Evolutionary conservation across 139 green algal genomes (phyloP), one percentile per base, ranked within the genome.

Genomic region (Chlamydomonas applanata): DNA sequence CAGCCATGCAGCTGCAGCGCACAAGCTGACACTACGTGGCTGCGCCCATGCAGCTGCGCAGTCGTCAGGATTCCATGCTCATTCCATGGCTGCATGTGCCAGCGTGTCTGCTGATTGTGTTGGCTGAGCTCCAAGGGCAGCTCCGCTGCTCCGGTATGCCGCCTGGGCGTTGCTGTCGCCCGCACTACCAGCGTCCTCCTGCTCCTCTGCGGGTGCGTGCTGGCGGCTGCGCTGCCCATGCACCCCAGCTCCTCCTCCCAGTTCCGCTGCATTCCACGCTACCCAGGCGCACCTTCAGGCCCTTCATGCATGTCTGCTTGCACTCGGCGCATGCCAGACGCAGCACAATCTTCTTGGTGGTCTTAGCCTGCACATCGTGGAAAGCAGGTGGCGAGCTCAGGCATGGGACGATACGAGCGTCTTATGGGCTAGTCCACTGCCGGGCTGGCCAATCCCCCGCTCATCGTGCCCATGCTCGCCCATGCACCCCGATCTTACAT

Each of bases 341-440:
- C 72, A 99, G 89, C 90, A 99, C 96, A 88, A 99, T 99, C 88
- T 99, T 99, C 93, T 99, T 99, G 49, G 95, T 99, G 84, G 96
- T 99, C 93, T 99, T 99, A 25, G 94, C 94, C 91, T 96, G 89
- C 66, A 85, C 22, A 30, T 25, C 59, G 53, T 3, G 4, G 53
- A 25, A 49, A 7, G 40, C 7, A 7, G 11, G 11, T n/a, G 32
- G 45, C 45, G 32, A 72, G 46, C 44, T 33, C 52, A 36, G 14
- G 49, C 22, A 62, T 40, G 74, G 22, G 1, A 46, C 44, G 29
- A 9, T 16, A 65, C 22, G 14, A 65, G 60, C 3, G 3, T 57
- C 22, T 71, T 44, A 68, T 45, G 4, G 16, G 16, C 30, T 69
- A 9, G 24, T 57, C 72, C 44, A 73, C 40, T 36, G 52, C 27